Conservation (phyloP, 2,329 filamentous ascomycete genomes). For the Pyrenophora tritici-repentis region DNA sequence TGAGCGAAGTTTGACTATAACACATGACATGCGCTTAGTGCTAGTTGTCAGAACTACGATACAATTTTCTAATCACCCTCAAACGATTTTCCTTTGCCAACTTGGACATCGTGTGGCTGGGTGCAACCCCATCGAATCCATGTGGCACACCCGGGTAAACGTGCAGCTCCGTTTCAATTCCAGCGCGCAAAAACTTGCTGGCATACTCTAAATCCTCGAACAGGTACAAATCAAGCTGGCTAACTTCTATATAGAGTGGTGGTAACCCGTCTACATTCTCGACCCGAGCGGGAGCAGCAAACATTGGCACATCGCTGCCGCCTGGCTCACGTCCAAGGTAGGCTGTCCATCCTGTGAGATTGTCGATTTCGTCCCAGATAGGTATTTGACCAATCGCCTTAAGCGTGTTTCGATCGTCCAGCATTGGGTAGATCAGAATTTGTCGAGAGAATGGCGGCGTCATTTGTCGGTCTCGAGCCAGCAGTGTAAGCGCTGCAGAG, state of each 20-base stretch:
- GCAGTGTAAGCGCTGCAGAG: constrained; percentile 48
- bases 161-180: constrained; percentile 51
- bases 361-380: constrained; percentile 40
- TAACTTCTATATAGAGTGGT: constrained; percentile 52
- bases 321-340: constrained; percentile 7
- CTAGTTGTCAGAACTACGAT: no score
- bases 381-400: constrained; percentile 8
- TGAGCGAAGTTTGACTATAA: no score
- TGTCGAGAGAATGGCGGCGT: constrained; percentile 48
- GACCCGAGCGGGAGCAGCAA: constrained; percentile 45
- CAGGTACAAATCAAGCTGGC: constrained; percentile 52
- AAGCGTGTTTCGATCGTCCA: constrained; percentile 47
- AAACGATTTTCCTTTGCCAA: background rate
- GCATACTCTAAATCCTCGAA: constrained; percentile 52
- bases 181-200: constrained; percentile 45
- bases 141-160: constrained; percentile 46
- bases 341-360: constrained; percentile 24
- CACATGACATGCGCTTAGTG: background rate
- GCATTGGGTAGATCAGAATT: constrained; percentile 56
- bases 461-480: constrained; percentile 45
- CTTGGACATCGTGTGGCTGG: background rate
- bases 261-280: constrained; percentile 44
- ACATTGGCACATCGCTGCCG: background rate
- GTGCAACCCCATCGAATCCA: constrained; percentile 4
- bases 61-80: background rate